Percentiles rank a stretch among this genome's conserved stretches.
These are phyloP conservation scores for Podaxis mareebaensis DNA, from an alignment of 768 basidiomycete genomes.

Conservation along the genomic window DNA sequence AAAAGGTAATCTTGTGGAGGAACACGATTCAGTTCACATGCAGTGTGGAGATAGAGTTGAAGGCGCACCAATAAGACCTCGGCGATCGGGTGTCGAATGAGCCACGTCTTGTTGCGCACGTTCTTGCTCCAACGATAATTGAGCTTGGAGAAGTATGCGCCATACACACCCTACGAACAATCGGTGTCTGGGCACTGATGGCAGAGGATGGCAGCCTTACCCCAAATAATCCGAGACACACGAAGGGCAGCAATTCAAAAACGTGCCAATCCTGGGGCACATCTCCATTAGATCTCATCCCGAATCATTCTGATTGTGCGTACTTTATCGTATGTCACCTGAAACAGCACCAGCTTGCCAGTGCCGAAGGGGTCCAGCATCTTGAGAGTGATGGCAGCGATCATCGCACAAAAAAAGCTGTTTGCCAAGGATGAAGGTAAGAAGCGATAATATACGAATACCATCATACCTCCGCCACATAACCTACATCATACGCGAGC, in stretches of 20 bases:
- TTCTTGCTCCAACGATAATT: slow-evolving; percentile 88
- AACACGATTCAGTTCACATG: slow-evolving; percentile 4
- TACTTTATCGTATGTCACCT: slow-evolving; percentile 87
- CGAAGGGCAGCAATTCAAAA: slow-evolving; percentile 83
- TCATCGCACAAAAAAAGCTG: slow-evolving; percentile 98
- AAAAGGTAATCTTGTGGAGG: slow-evolving; percentile 61
- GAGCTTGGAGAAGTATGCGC: slow-evolving; percentile 89
- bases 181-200: not conserved
- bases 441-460: slow-evolving; percentile 18
- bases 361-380: slow-evolving; percentile 96
- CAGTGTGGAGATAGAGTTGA: not conserved
- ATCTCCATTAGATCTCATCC: not conserved
- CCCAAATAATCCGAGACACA: slow-evolving; percentile 87
- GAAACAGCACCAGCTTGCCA: slow-evolving; percentile 90
- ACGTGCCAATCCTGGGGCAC: slow-evolving; percentile 83
- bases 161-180: slow-evolving; percentile 76
- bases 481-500: slow-evolving; percentile 42
- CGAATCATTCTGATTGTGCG: slow-evolving; percentile 10
- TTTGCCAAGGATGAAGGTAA: slow-evolving; percentile 21
- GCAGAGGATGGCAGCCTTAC: slow-evolving; percentile 41
- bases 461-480: slow-evolving; percentile 88
- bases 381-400: slow-evolving; percentile 91
- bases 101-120: slow-evolving; percentile 80
- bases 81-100: slow-evolving; percentile 73
- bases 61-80: slow-evolving; percentile 79